Base-by-base conservation (phyloP, 1,284 basidiomycete genomes). In the Papiliotrema terrestris region DNA sequence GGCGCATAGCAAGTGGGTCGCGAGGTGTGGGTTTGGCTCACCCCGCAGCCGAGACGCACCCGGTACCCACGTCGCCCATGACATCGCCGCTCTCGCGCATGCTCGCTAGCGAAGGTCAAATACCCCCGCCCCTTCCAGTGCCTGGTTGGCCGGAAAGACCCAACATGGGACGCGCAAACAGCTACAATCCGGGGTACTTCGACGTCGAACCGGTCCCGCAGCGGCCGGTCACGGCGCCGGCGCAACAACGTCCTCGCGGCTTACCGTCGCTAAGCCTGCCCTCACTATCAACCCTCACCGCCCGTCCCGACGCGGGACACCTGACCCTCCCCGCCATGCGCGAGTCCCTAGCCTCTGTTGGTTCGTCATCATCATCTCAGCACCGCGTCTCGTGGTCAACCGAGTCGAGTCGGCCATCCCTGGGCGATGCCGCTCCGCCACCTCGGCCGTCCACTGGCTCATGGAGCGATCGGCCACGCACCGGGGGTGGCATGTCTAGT, bases 391-490 rank as follows among this genome's bases (percentile, higher is more conserved):
- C 45, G 22, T 53, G 44, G 44, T 45, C 45, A 20, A 29, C 45
- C 2, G 29, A 29, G 22, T 41, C 44, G 11, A 29, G 20, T 17
- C 35, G 45, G 8, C 37, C 44, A 9, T 41, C 25, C 38, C 38
- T n/a, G 19, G 35, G 13, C 4, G 15, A 11, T 29, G 35, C 11
- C 29, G 13, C 8, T 14, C 29, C 43, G 9, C n/a, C 19, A 42
- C 23, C 36, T 44, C 11, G 39, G 3, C 39, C 38, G n/a, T 26
- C 38, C 45, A 42, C 14, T 17, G 20, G 15, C 29, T 32, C 29
- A 32, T 52, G 51, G 51, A 36, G 42, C n/a, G 51, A 52, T 37
- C 51, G 43, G 19, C 51, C 51, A 5, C 23, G 51, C n/a, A 52
- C 51, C n/a, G 23, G 42, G 8, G 44, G 51, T 3, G 42, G 41